Conservation (phyloP, 2,329 filamentous ascomycete species). For the Fusarium pseudoanthophilum region DNA sequence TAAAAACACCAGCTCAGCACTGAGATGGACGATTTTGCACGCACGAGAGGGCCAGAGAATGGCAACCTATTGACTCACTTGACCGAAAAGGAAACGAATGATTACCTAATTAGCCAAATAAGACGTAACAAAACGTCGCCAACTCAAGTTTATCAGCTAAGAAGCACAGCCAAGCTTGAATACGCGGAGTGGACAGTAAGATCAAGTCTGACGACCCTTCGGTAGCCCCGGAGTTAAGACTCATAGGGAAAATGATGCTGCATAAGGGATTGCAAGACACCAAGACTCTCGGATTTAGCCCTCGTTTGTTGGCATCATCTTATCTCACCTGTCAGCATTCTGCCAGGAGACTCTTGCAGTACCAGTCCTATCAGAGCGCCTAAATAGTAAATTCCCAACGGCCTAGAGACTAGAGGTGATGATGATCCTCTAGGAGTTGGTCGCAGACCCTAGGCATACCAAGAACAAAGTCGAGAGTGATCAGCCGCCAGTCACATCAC, state of each 20-base stretch:
- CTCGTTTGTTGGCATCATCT: constrained; percentile 7
- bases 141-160: constrained; percentile 3
- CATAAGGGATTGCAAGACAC: not conserved
- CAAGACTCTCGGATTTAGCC: not conserved
- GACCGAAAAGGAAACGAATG: not conserved
- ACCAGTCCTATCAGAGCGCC: constrained; percentile 5
- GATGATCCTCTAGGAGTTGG: constrained; percentile 2
- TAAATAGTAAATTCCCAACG: not conserved
- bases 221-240: constrained; percentile 39
- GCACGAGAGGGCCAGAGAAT: not conserved
- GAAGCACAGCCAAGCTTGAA: constrained; percentile 7
- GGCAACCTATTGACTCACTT: constrained; percentile 14
- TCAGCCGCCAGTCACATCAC: not conserved
- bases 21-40: not conserved
- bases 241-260: not conserved
- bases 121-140: constrained; percentile 1
- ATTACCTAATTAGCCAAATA: constrained; percentile 13
- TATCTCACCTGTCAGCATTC: constrained; percentile 33
- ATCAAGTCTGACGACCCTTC: constrained; percentile 27
- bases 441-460: constrained; percentile 13
- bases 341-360: not conserved
- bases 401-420: not conserved
- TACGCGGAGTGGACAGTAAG: constrained; percentile 17
- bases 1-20: constrained; percentile 1
- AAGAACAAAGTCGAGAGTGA: not conserved